phyloP scores from a whole-genome alignment of 1,284 basidiomycete genomes.

The Ganoderma boninense region DNA sequence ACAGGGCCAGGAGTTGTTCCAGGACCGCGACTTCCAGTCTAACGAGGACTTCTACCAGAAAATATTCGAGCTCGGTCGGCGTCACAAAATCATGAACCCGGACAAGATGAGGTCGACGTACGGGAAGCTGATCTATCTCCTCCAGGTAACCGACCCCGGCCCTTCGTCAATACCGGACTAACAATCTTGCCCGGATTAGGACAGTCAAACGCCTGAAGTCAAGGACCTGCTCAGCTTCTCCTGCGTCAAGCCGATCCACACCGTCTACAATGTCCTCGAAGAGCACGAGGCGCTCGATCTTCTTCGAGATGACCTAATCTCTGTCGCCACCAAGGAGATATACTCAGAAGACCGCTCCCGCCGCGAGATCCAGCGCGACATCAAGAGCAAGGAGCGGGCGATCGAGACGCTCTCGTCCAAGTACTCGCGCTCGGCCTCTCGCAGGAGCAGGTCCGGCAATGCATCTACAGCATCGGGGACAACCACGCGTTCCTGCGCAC shows the following conservation, averaged over 20 bases:
- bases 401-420: constrained; percentile 74
- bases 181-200: constrained; percentile 50
- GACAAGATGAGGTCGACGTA: constrained; percentile 89
- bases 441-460: constrained; percentile 74
- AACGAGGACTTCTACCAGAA: constrained; percentile 81
- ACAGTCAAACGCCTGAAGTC: constrained; percentile 81
- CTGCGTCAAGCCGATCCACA: constrained; percentile 77
- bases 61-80: constrained; percentile 80
- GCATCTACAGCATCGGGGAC: constrained; percentile 85
- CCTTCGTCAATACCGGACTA: background rate
- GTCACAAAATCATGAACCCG: constrained; percentile 88
- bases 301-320: constrained; percentile 76
- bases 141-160: constrained; percentile 59
- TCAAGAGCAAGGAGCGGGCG: constrained; percentile 82
- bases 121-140: constrained; percentile 82
- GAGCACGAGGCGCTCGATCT: constrained; percentile 68
- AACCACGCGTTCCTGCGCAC: constrained; percentile 84
- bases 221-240: constrained; percentile 79
- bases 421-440: constrained; percentile 63
- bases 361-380: constrained; percentile 80
- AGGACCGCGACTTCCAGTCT: constrained; percentile 77
- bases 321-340: constrained; percentile 80
- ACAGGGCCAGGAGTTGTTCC: constrained; percentile 82
- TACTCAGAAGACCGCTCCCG: constrained; percentile 73
- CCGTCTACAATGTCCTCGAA: constrained; percentile 73